phyloP scores from a whole-genome alignment of 129 eudicot genomes.

The Arctium minus region DNA sequence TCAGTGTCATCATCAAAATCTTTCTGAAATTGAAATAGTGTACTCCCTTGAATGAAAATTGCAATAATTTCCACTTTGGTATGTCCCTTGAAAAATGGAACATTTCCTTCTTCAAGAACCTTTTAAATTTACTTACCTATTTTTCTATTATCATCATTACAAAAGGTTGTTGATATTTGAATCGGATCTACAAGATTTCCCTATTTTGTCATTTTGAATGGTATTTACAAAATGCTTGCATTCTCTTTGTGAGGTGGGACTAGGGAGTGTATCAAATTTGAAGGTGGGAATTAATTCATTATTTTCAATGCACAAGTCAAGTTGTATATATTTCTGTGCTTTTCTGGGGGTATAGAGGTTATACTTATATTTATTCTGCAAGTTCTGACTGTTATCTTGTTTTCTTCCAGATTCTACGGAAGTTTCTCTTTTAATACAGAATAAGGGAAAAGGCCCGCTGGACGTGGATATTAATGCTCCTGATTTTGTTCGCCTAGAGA shows the following conservation, averaged over 20 bases:
- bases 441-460: constrained; percentile 62
- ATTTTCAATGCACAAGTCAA: neutral
- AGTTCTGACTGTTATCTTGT: constrained; percentile 12
- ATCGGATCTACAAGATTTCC: neutral
- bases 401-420: constrained; percentile 63
- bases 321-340: neutral
- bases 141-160: neutral
- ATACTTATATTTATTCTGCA: neutral
- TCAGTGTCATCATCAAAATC: neutral
- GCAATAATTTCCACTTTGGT: neutral
- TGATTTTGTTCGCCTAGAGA: constrained; percentile 61
- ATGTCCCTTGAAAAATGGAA: neutral
- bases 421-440: constrained; percentile 74
- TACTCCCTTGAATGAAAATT: neutral
- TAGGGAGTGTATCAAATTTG: neutral
- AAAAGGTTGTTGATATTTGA: neutral
- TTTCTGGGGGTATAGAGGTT: neutral
- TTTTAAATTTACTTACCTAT: neutral
- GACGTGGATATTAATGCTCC: constrained; percentile 65
- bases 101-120: neutral
- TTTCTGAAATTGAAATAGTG: neutral
- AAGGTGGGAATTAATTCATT: neutral
- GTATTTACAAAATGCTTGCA: neutral
- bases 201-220: neutral
- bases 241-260: neutral